phyloP scores from a whole-genome alignment of 2,329 filamentous ascomycete species.

The Colletotrichum horii region DNA sequence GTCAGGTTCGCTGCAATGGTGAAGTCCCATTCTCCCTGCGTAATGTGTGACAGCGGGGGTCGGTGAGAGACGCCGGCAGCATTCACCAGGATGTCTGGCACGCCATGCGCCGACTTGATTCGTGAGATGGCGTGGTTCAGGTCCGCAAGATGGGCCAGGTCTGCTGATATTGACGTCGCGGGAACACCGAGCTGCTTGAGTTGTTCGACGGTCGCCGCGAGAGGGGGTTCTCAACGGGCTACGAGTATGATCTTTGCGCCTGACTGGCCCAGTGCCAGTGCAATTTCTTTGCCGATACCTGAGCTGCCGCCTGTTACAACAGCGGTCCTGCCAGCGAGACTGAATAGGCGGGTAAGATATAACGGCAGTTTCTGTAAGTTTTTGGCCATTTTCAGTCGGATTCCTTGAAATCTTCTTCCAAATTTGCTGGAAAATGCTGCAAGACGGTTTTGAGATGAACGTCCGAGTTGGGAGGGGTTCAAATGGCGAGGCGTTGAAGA shows the following conservation, averaged over 20 bases:
- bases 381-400: not conserved
- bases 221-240: conserved; percentile 28
- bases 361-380: not conserved
- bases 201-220: conserved; percentile 27
- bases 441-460: not conserved
- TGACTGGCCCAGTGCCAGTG: conserved; percentile 31
- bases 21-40: conserved; percentile 32
- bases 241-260: conserved; percentile 35
- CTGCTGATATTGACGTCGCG: conserved; percentile 24
- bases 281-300: conserved; percentile 38
- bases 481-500: not conserved
- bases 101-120: conserved; percentile 22
- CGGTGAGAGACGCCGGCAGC: conserved; percentile 34
- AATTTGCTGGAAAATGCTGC: not conserved
- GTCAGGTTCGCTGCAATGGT: conserved; percentile 37
- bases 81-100: conserved; percentile 37
- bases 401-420: too few relatives aligned
- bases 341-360: conserved; percentile 34
- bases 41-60: conserved; percentile 32
- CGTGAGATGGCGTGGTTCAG: conserved; percentile 25
- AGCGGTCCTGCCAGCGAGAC: conserved; percentile 32
- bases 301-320: conserved; percentile 38
- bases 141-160: conserved; percentile 24
- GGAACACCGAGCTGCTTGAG: conserved; percentile 29
- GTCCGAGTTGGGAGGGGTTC: not conserved